phyloP scores from a whole-genome alignment of 106 monocot genomes.

The Dendrobium huoshanense region DNA sequence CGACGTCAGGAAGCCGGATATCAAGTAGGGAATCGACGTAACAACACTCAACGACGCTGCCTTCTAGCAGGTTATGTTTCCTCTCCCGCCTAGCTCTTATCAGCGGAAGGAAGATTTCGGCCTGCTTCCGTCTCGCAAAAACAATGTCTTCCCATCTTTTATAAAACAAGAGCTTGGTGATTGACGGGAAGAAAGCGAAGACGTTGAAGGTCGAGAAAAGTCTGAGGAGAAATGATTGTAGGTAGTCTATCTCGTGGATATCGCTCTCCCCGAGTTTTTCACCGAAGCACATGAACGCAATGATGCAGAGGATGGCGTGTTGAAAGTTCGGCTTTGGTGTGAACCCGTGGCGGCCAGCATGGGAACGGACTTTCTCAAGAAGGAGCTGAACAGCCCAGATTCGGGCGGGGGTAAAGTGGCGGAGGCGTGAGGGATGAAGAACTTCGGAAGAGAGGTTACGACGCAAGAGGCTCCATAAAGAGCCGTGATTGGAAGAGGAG shows the following conservation, averaged over 20 bases:
- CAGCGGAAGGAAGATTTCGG: conserved; percentile 22
- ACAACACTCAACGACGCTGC: background rate
- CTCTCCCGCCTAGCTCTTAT: conserved; percentile 10
- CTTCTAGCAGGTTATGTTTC: background rate
- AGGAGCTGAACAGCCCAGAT: conserved; percentile 3
- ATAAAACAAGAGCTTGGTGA: conserved; percentile 11
- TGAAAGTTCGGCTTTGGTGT: conserved; percentile 3
- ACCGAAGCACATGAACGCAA: conserved; percentile 28
- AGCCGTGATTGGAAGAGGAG: conserved; percentile 17
- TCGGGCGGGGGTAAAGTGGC: background rate
- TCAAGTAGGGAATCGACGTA: conserved; percentile 27
- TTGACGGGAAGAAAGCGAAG: conserved; percentile 6
- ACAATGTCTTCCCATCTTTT: conserved; percentile 14
- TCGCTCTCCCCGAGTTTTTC: conserved; percentile 13
- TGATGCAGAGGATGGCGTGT: conserved; percentile 14
- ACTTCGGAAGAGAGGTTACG: conserved; percentile 19
- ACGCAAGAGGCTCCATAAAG: conserved; percentile 22
- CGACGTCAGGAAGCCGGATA: conserved; percentile 6
- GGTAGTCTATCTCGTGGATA: conserved; percentile 4
- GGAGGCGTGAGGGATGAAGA: conserved; percentile 11
- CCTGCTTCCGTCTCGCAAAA: conserved; percentile 4
- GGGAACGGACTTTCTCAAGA: background rate
- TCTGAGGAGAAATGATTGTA: background rate
- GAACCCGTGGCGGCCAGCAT: background rate
- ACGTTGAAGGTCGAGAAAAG: background rate